These are phyloP conservation scores for Comarum palustre DNA, from an alignment of 306 rosid species.

Conservation along the genomic window DNA sequence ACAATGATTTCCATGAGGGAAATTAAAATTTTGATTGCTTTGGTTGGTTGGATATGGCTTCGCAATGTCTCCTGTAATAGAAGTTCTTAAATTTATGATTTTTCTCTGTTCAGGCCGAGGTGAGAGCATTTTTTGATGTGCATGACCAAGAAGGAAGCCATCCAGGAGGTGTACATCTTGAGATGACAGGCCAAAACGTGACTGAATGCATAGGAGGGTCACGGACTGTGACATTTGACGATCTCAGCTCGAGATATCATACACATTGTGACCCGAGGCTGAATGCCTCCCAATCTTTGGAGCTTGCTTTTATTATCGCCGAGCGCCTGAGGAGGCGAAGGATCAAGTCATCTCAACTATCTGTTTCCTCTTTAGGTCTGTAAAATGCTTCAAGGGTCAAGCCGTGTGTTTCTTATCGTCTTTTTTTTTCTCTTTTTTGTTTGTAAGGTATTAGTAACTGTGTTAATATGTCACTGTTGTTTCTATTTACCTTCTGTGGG, in stretches of 20 bases:
- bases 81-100: neutral
- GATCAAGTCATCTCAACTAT: conserved; percentile 62
- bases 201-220: conserved; percentile 99
- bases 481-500: conserved; percentile 34
- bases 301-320: conserved; percentile 93
- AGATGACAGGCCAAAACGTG: conserved; percentile 99
- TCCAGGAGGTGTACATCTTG: conserved; percentile 93
- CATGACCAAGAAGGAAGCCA: conserved; percentile 99
- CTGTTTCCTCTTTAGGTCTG: conserved; percentile 34
- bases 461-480: conserved; percentile 3
- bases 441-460: conserved; percentile 15
- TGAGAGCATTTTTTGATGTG: conserved; percentile 95
- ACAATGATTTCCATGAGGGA: neutral
- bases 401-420: conserved; percentile 11
- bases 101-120: conserved; percentile 65
- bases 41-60: conserved; percentile 4
- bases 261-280: conserved; percentile 98
- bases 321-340: conserved; percentile 87
- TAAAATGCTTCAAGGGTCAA: conserved; percentile 33
- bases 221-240: conserved; percentile 85
- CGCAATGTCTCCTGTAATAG: neutral
- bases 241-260: conserved; percentile 93
- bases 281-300: conserved; percentile 94
- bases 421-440: neutral
- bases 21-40: neutral